Base-by-base conservation (phyloP, 2,329 filamentous ascomycete species). In the Myriosclerotinia duriaeana region DNA sequence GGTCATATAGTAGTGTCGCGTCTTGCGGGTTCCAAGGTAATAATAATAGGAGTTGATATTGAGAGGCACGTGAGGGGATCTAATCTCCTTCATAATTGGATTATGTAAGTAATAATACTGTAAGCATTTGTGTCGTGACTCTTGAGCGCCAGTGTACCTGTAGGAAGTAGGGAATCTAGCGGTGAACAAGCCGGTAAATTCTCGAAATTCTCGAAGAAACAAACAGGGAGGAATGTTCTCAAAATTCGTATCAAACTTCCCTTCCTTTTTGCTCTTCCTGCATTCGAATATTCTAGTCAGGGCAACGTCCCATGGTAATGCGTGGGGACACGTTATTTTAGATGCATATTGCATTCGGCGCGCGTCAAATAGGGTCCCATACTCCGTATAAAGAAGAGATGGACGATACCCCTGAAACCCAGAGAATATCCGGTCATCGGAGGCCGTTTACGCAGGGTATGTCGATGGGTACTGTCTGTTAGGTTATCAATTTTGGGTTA, bases 331-430 rank as follows among this genome's bases (percentile, higher is more conserved):
- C n/a, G 38, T 38, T 40, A 40, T 9, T 40, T 55, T 11, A 40
- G 53, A 55, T 55, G 36, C 9, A 53, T 30, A 53, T 20, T 53
- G 14, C 52, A 34, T 30, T 53, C 52, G 20, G 53, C 53, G 53
- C 36, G 53, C 36, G 53, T 55, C 53, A 55, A 55, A 26, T 34
- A 34, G 30, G n/a, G 53, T 17, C n/a, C 36, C 53, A 55, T 55
- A 55, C 26, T 26, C 26, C 26, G 26, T 26, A 26, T 22, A 6
- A 34, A 34, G 30, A 34, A 34, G 36, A 55, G 53, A 26, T 55
- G 30, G 3, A 55, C 40, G n/a, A 40, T 55, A 40, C 53, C 53
- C 53, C 53, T 55, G 53, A 55, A 55, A 40, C 34, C 15, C 4
- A 53, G 34, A 53, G 52, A 8, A 55, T 26, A 55, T 22, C 36